Evolutionary conservation across 768 basidiomycete genomes (phyloP).

Genomic region (Rhizopogon roseolus): DNA sequence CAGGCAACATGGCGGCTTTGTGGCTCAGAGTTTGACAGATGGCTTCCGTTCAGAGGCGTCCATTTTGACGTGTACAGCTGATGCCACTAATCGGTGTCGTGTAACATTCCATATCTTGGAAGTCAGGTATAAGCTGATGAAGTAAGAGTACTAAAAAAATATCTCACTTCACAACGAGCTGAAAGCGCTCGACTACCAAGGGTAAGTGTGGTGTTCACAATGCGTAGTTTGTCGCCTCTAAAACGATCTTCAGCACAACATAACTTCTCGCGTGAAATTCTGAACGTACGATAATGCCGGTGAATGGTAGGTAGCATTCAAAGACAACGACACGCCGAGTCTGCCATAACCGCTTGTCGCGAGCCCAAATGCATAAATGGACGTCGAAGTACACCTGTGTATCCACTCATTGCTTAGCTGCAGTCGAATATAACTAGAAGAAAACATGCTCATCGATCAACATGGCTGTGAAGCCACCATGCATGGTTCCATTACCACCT

Average conservation of each 20-base stretch:
- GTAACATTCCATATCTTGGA: conserved; percentile 54
- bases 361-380: conserved; percentile 31
- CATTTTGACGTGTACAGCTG: conserved; percentile 56
- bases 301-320: conserved; percentile 52
- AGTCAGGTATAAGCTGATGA: neutral
- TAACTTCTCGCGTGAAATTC: neutral
- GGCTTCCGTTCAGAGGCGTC: conserved; percentile 29
- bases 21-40: conserved; percentile 16
- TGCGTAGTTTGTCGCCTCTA: conserved; percentile 40
- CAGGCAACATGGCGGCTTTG: no score
- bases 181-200: conserved; percentile 44
- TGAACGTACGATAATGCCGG: conserved; percentile 41
- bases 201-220: conserved; percentile 49
- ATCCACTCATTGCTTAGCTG: neutral
- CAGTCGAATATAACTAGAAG: neutral
- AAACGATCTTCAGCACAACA: neutral
- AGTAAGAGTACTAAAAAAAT: neutral
- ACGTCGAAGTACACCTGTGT: conserved; percentile 45
- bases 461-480: conserved; percentile 52
- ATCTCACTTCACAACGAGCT: conserved; percentile 44
- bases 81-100: conserved; percentile 46
- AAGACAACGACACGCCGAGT: conserved; percentile 43
- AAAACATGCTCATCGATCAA: conserved; percentile 46
- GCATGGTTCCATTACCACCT: conserved; percentile 42
- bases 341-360: conserved; percentile 23